Conservation (phyloP, 495 filamentous ascomycete species). For the Xylaria longipes region DNA sequence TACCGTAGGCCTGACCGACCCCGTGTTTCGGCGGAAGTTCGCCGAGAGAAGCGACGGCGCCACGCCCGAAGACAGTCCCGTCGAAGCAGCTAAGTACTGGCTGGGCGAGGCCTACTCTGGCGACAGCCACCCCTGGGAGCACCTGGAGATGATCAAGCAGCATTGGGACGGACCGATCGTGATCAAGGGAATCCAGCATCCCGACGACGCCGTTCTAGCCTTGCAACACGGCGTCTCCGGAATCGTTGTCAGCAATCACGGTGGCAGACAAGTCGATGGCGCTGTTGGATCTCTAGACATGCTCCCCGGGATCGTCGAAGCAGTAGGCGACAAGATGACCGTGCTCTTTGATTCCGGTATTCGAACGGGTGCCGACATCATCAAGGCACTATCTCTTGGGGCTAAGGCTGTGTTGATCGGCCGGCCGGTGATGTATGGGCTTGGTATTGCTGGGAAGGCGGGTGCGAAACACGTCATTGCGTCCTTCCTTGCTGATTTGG, state of each 20-base stretch:
- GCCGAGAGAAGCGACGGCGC: conserved; percentile 34
- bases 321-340: conserved; percentile 51
- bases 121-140: conserved; percentile 62
- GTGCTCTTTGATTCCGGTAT: conserved; percentile 59
- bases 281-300: conserved; percentile 50
- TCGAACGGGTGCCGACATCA: conserved; percentile 54
- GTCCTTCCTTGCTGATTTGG: conserved; percentile 32
- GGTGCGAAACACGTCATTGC: conserved; percentile 52
- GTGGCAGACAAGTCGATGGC: conserved; percentile 56
- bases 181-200: conserved; percentile 51
- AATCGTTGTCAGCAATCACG: conserved; percentile 50
- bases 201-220: conserved; percentile 44
- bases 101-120: conserved; percentile 46
- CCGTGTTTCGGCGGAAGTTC: conserved; percentile 61
- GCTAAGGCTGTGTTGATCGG: conserved; percentile 61
- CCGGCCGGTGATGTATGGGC: conserved; percentile 54
- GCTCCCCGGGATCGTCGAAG: conserved; percentile 54
- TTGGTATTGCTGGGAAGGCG: conserved; percentile 60
- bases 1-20: conserved; percentile 61
- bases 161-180: conserved; percentile 68
- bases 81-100: conserved; percentile 51
- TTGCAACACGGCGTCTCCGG: conserved; percentile 43
- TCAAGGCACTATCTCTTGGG: conserved; percentile 60
- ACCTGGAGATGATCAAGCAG: conserved; percentile 59
- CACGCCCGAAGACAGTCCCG: conserved; percentile 34